These are phyloP conservation scores for Pyracantha coccinea DNA, from an alignment of 331 rosid species.

Conservation along the genomic window DNA sequence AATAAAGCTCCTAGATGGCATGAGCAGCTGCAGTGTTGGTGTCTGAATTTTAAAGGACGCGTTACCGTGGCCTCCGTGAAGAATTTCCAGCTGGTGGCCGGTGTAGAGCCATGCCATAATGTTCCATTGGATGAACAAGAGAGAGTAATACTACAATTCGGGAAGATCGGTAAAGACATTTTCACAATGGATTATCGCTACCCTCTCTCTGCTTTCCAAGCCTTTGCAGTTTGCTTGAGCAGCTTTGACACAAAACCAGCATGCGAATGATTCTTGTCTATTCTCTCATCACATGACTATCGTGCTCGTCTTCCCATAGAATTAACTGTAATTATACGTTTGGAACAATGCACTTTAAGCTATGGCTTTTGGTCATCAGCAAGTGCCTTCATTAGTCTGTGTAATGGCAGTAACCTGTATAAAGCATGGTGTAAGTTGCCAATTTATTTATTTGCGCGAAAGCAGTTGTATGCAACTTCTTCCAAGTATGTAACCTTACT, in stretches of 20 bases:
- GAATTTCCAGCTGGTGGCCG: conserved; percentile 83
- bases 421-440: conserved; percentile 21
- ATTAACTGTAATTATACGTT: conserved; percentile 32
- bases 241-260: conserved; percentile 94
- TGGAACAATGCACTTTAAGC: conserved; percentile 21
- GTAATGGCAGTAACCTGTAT: conserved; percentile 14
- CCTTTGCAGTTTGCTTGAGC: conserved; percentile 80
- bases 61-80: conserved; percentile 88
- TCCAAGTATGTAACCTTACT: not conserved
- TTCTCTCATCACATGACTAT: conserved; percentile 1
- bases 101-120: conserved; percentile 51
- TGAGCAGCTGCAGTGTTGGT: conserved; percentile 88
- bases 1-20: conserved; percentile 89
- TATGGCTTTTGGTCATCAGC: conserved; percentile 16
- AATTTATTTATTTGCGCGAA: conserved; percentile 15
- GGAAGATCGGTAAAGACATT: conserved; percentile 81
- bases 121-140: conserved; percentile 61
- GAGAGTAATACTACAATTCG: conserved; percentile 70
- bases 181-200: conserved; percentile 95
- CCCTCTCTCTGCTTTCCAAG: conserved; percentile 93
- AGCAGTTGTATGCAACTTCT: conserved; percentile 17
- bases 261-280: conserved; percentile 54
- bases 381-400: conserved; percentile 22
- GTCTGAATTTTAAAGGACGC: conserved; percentile 81
- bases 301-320: conserved; percentile 20